Evolutionary conservation across 768 basidiomycete genomes (phyloP).

Genomic region (Mycena indigotica): DNA sequence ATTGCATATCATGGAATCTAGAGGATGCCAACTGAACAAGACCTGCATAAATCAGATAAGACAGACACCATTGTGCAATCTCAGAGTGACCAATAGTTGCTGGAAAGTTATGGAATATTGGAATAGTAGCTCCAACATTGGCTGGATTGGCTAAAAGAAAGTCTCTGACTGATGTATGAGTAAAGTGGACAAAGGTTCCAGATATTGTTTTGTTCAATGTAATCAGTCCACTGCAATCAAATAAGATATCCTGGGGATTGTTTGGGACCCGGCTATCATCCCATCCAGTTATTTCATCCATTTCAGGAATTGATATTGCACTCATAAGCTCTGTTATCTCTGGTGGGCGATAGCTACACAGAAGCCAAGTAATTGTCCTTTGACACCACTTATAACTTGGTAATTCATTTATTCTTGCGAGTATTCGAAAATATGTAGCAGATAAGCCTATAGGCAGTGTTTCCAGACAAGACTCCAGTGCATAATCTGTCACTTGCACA

Average conservation of each 20-base stretch:
- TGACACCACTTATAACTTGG: conserved; percentile 9
- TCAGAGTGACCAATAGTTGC: conserved; percentile 6
- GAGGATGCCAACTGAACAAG: not conserved
- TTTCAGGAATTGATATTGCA: conserved; percentile 12
- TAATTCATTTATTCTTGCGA: conserved; percentile 10
- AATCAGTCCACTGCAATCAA: conserved; percentile 14
- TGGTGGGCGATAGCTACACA: conserved; percentile 11
- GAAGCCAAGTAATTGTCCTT: conserved; percentile 13
- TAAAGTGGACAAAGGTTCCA: conserved; percentile 8
- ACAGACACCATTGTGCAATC: conserved; percentile 11
- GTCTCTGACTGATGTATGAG: conserved; percentile 16
- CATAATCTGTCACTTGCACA: conserved; percentile 13
- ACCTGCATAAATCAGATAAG: conserved; percentile 2
- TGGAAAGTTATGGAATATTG: conserved; percentile 15
- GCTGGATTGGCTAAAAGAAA: conserved; percentile 10
- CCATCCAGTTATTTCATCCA: conserved; percentile 9
- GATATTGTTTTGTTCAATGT: conserved; percentile 1
- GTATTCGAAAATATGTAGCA: conserved; percentile 14
- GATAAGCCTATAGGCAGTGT: conserved; percentile 14
- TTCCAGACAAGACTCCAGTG: conserved; percentile 2
- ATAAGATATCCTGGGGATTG: conserved; percentile 11
- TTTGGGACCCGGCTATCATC: conserved; percentile 6
- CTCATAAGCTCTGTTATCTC: conserved; percentile 13
- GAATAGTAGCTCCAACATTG: not conserved
- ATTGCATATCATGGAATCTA: not conserved